Conservation (phyloP, 1,284 basidiomycete genomes). For the Austroboletus novae-zelandiae region DNA sequence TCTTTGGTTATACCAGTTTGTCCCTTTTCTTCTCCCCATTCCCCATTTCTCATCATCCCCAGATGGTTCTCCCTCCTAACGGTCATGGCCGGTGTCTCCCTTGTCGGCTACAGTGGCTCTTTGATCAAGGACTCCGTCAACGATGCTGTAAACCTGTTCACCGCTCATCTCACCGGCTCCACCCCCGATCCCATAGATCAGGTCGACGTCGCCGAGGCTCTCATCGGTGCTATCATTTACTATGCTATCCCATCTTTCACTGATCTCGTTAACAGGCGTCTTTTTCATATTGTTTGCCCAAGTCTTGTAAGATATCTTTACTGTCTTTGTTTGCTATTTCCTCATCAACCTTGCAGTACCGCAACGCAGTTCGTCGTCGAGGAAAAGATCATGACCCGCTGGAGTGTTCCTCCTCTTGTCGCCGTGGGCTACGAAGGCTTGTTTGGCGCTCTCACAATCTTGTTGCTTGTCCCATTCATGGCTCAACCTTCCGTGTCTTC, state of each 20-base stretch:
- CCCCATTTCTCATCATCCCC: constrained; percentile 11
- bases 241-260: constrained; percentile 6
- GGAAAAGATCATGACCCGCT: constrained; percentile 79
- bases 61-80: constrained; percentile 91
- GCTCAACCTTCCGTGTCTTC: constrained; percentile 51
- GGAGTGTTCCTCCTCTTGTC: constrained; percentile 87
- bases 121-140: constrained; percentile 73
- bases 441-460: constrained; percentile 81
- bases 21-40: constrained; percentile 11
- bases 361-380: constrained; percentile 95
- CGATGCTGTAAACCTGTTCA: constrained; percentile 35
- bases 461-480: constrained; percentile 74
- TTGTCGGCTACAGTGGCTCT: constrained; percentile 92
- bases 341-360: constrained; percentile 50
- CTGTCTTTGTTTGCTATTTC: constrained; percentile 11
- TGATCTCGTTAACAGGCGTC: constrained; percentile 53
- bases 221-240: constrained; percentile 52
- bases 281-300: constrained; percentile 96
- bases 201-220: constrained; percentile 60
- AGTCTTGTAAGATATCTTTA: constrained; percentile 71
- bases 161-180: constrained; percentile 15
- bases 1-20: constrained; percentile 78
- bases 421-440: constrained; percentile 95
- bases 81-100: constrained; percentile 86
- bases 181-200: constrained; percentile 46